Base-by-base conservation (phyloP, 2,329 filamentous ascomycete species). In the Fusarium sulawesiense region DNA sequence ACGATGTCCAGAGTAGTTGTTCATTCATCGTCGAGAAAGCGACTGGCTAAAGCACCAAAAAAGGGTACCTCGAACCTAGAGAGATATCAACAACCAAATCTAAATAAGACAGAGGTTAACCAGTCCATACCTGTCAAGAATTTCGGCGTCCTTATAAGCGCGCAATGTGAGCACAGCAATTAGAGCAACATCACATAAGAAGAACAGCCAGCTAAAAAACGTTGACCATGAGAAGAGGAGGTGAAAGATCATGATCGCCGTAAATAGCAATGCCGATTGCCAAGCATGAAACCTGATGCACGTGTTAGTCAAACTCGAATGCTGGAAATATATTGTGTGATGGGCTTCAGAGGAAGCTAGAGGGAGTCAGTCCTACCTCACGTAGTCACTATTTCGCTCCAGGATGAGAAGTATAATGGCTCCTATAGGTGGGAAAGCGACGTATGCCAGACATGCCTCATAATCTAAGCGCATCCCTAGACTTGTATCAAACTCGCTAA, bases 371-470 rank as follows among this genome's bases (percentile, higher is more conserved):
- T 55, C 87, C 62, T 81, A 95, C 92, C 96, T 88, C 60, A 99
- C 96, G 80, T 97, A 99, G 82, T 99, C 96, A 77, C 94, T 98
- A 84, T 97, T 96, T 77, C 94, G 89, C 85, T 99, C 96, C 68
- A 95, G 79, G 46, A 98, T 87, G 72, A 99, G 81, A 73, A 99
- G 81, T 71, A 97, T 79, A 27, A 98, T 93, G 5, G 92, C 93
- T 4, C 95, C 96, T 0, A 94, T 86, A 2, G 96, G 96, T 67
- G 96, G 96, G 16, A 97, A 82, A 51, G 92, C 84, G 66, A 98
- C 78, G 79, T 99, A 99, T 55, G 96, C 95, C 76, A 98, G 82
- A 78, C 91, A 93, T 8, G 96, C 95, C 84, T 98, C 95, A 77
- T 95, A 92, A 77, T 97, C 93, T 72, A 98, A 86, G 58, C 95